These are phyloP conservation scores for Vitis vinifera DNA, from an alignment of 164 flowering plant genomes.

Conservation along the genomic window ASM3070453v1 NC_081820.1:20247001-20247500, in stretches of 20 bases:
- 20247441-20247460: slow-evolving; percentile 81
- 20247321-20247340: too few relatives aligned
- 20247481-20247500: slow-evolving; percentile 88
- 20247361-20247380: too few relatives aligned
- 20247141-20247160: slow-evolving; percentile 69
- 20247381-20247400: too few relatives aligned
- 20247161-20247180: slow-evolving; percentile 73
- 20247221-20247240: slow-evolving; percentile 70
- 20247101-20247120: slow-evolving; percentile 7
- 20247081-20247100: too few relatives aligned
- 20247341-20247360: too few relatives aligned
- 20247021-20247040: too few relatives aligned
- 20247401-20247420: slow-evolving; percentile 60
- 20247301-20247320: too few relatives aligned
- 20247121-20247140: slow-evolving; percentile 79
- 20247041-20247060: too few relatives aligned
- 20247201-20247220: slow-evolving; percentile 20
- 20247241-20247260: slow-evolving; percentile 80
- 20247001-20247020: too few relatives aligned
- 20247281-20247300: too few relatives aligned
- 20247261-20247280: slow-evolving; percentile 69
- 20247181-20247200: too few relatives aligned
- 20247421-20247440: slow-evolving; percentile 50
- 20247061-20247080: too few relatives aligned
- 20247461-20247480: slow-evolving; percentile 79